Percentiles rank a stretch among this genome's conserved stretches.
Evolutionary conservation across 1,284 basidiomycete species (phyloP).

Genomic region (Moniliophthora roreri): DNA sequence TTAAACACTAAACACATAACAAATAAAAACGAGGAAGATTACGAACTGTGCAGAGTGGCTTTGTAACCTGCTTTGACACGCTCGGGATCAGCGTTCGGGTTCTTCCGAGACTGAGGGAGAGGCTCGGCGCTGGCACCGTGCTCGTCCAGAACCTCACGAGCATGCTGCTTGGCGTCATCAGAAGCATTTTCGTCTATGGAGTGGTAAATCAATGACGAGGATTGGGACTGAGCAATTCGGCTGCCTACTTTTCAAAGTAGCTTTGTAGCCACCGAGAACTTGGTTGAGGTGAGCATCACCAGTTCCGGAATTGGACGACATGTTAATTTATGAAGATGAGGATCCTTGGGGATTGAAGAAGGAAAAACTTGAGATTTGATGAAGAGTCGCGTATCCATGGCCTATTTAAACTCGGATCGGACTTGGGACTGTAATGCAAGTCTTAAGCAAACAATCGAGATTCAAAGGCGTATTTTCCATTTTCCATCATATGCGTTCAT

Average conservation of each 20-base stretch:
- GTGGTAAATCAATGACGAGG: not conserved
- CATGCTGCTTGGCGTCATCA: not conserved
- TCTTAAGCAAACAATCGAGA: too few species aligned
- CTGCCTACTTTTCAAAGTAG: not conserved
- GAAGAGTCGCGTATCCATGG: not conserved
- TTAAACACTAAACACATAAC: not conserved
- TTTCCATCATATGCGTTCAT: too few species aligned
- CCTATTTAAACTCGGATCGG: not conserved
- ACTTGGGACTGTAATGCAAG: too few species aligned
- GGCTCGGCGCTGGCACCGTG: conserved; percentile 5
- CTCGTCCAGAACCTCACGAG: not conserved
- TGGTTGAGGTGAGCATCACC: conserved; percentile 1
- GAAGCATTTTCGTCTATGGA: not conserved
- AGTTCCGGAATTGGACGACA: not conserved
- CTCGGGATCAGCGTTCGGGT: not conserved
- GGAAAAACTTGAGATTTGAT: not conserved
- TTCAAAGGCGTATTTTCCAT: too few species aligned
- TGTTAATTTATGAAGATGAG: not conserved
- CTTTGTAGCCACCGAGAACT: not conserved
- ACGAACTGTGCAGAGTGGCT: not conserved
- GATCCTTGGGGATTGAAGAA: not conserved
- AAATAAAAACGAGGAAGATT: not conserved
- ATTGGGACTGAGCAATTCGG: not conserved
- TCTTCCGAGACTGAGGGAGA: conserved; percentile 8
- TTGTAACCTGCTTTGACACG: conserved; percentile 1